Percentiles rank a stretch among this genome's conserved stretches.
These are phyloP conservation scores for Carnegiea gigantea DNA, from an alignment of 179 eudicot genomes.

Conservation along the genomic window DNA sequence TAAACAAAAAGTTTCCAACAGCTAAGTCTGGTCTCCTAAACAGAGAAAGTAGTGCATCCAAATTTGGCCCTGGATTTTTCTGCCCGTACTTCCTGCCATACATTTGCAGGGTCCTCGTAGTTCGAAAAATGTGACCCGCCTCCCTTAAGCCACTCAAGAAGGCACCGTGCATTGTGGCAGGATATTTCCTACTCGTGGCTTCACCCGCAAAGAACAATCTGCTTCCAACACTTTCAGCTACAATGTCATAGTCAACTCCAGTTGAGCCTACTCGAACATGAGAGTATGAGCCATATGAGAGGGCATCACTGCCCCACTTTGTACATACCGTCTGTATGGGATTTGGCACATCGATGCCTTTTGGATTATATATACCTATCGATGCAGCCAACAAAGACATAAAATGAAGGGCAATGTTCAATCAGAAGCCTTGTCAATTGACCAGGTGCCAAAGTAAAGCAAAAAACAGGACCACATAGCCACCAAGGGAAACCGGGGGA, in stretches of 20 bases:
- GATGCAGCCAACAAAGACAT: constrained; percentile 18
- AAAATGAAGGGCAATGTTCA: background rate
- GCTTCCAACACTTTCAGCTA: constrained; percentile 71
- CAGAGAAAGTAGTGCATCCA: constrained; percentile 48
- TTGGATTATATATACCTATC: constrained; percentile 79
- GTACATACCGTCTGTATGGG: constrained; percentile 85
- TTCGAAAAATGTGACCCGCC: constrained; percentile 64
- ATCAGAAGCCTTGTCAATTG: background rate
- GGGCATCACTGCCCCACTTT: constrained; percentile 87
- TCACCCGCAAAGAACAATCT: constrained; percentile 89
- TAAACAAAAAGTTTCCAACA: constrained; percentile 58
- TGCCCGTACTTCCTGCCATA: constrained; percentile 40
- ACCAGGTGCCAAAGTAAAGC: background rate
- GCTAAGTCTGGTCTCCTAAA: constrained; percentile 76
- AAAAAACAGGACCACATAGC: background rate
- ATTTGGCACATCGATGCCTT: constrained; percentile 78
- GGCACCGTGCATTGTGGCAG: constrained; percentile 97
- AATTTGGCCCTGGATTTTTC: constrained; percentile 43
- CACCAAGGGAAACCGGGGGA: background rate
- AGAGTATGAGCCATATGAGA: constrained; percentile 89
- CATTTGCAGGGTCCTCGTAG: constrained; percentile 37
- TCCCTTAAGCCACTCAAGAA: constrained; percentile 87
- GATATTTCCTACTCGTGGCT: constrained; percentile 78
- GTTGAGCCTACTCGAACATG: constrained; percentile 78
- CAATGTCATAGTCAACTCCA: constrained; percentile 76